These are phyloP conservation scores for Bruguiera sexangula DNA, from an alignment of 345 rosid genomes.

Conservation along the genomic window DNA sequence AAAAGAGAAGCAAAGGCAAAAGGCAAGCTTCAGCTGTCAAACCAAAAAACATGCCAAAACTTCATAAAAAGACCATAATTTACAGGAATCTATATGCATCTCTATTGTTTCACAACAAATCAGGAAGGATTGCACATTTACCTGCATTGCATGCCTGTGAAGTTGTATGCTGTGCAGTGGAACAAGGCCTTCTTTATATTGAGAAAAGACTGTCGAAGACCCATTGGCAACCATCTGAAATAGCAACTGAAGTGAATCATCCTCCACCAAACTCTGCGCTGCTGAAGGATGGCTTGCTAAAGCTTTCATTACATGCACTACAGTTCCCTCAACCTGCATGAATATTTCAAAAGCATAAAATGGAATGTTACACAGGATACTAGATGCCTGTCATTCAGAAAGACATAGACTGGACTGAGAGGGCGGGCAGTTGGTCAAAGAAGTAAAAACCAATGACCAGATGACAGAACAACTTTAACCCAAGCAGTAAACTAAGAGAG, in stretches of 20 bases:
- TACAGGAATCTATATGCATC: slow-evolving; percentile 3
- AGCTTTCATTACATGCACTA: slow-evolving; percentile 98
- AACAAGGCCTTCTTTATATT: slow-evolving; percentile 67
- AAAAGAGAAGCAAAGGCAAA: slow-evolving; percentile 10
- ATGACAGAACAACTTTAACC: background rate
- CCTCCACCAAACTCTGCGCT: slow-evolving; percentile 95
- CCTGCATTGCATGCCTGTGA: slow-evolving; percentile 99
- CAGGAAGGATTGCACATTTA: slow-evolving; percentile 13
- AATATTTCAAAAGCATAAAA: slow-evolving; percentile 2
- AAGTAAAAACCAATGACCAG: too few species aligned
- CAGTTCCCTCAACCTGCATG: slow-evolving; percentile 88
- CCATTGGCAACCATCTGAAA: slow-evolving; percentile 94
- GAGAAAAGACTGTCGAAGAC: slow-evolving; percentile 63
- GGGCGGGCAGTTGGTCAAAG: too few species aligned
- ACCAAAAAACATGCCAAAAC: slow-evolving; percentile 14
- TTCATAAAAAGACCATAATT: background rate
- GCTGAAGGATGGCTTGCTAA: slow-evolving; percentile 88
- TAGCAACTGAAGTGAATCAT: slow-evolving; percentile 80
- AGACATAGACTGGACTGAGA: too few species aligned
- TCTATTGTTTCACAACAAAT: background rate
- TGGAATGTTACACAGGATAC: background rate
- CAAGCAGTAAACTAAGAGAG: background rate
- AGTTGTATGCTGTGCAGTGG: slow-evolving; percentile 90
- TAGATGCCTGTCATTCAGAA: background rate
- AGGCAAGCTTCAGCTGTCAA: slow-evolving; percentile 17